Conservation (phyloP, 768 basidiomycete genomes). For the Porphyrellus cyaneotinctus region DNA sequence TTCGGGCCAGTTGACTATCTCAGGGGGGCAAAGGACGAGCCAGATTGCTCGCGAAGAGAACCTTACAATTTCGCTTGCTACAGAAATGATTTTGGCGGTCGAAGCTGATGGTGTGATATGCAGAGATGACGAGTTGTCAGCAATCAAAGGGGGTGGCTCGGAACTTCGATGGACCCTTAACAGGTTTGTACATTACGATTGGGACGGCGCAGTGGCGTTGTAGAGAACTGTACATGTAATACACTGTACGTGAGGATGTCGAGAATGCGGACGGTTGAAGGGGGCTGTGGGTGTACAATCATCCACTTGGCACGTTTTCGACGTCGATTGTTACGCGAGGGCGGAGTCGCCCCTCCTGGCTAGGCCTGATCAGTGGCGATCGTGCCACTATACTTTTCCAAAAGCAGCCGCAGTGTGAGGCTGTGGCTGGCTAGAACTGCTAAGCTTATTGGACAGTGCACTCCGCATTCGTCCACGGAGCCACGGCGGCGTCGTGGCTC, state of each 20-base stretch:
- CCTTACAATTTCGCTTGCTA: slow-evolving; percentile 67
- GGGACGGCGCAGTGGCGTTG: slow-evolving; percentile 57
- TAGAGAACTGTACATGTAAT: slow-evolving; percentile 4
- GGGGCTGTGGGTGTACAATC: slow-evolving; percentile 10
- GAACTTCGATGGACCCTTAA: slow-evolving; percentile 76
- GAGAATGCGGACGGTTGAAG: slow-evolving; percentile 2
- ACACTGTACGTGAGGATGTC: slow-evolving; percentile 6
- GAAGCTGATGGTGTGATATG: slow-evolving; percentile 70
- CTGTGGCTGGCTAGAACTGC: background rate
- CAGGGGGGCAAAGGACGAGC: slow-evolving; percentile 54
- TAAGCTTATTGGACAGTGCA: background rate
- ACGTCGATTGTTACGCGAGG: slow-evolving; percentile 17
- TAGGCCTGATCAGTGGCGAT: slow-evolving; percentile 22
- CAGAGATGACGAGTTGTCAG: slow-evolving; percentile 59
- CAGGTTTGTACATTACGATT: slow-evolving; percentile 60
- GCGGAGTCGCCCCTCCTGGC: background rate
- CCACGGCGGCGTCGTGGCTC: slow-evolving; percentile 8
- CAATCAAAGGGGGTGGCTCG: slow-evolving; percentile 39
- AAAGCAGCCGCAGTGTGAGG: background rate
- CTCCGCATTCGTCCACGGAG: slow-evolving; percentile 12
- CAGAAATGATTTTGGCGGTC: slow-evolving; percentile 73
- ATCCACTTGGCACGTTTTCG: slow-evolving; percentile 24
- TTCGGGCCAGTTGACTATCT: slow-evolving; percentile 46
- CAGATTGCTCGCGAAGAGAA: slow-evolving; percentile 70
- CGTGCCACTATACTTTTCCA: slow-evolving; percentile 1